Evolutionary conservation across 305 asterid genomes (phyloP).

Genomic region (Fraxinus sp.): DNA sequence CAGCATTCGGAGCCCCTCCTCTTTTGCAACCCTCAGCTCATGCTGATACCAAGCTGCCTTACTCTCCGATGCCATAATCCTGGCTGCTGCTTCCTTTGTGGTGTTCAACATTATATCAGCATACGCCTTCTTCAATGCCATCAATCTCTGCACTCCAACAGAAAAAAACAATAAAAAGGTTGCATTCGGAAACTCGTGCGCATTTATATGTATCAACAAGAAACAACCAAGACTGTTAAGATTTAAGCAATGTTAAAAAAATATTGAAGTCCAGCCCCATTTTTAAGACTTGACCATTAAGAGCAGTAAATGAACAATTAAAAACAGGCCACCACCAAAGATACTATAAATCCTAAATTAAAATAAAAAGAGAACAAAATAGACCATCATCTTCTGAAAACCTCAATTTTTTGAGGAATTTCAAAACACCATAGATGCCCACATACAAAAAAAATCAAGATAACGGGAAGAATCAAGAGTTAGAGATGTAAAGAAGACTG

Average conservation of each 20-base stretch:
- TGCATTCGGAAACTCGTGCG: conserved; percentile 9
- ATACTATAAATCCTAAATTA: not conserved
- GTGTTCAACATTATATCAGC: conserved; percentile 72
- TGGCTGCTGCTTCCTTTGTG: conserved; percentile 74
- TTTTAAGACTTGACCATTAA: not conserved
- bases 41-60: conserved; percentile 57
- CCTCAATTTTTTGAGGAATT: not conserved
- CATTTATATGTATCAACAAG: not conserved
- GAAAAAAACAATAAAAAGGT: not conserved
- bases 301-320: not conserved
- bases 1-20: conserved; percentile 71
- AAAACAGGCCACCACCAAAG: not conserved
- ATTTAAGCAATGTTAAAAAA: not conserved
- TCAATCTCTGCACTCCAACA: conserved; percentile 50
- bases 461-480: not conserved
- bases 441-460: not conserved
- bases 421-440: not conserved
- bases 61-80: conserved; percentile 73
- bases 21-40: conserved; percentile 70
- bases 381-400: conserved; percentile 16
- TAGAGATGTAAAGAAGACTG: not conserved
- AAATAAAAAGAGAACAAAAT: conserved; percentile 11
- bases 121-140: conserved; percentile 78
- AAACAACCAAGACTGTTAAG: conserved; percentile 9
- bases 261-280: conserved; percentile 13